These are phyloP conservation scores for Halocafeteria seosinensis DNA, from an alignment of 108 stramenopile genomes.

Conservation along the genomic window DNA sequence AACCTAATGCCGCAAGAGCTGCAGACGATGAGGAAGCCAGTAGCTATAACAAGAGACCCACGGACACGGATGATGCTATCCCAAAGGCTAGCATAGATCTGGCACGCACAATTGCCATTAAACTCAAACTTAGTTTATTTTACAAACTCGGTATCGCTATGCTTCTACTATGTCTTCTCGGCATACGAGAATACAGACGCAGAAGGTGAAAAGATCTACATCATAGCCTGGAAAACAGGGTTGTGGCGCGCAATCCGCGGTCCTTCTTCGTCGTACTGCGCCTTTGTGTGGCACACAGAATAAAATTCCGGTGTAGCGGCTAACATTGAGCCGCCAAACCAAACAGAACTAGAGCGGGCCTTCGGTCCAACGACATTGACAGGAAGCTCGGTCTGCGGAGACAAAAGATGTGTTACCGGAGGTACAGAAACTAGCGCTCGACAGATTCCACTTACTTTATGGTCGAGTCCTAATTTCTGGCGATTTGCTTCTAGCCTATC, in stretches of 20 bases:
- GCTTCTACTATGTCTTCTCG: no score
- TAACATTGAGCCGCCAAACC: constrained; percentile 51
- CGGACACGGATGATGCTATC: no score
- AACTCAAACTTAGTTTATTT: no score
- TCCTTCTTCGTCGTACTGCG: constrained; percentile 51
- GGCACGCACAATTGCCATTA: no score
- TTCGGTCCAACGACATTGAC: constrained; percentile 41
- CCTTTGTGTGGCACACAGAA: constrained; percentile 49
- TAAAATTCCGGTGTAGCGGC: constrained; percentile 42
- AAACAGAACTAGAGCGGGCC: constrained; percentile 47
- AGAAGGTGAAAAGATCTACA: no score
- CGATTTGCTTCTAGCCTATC: constrained; percentile 10
- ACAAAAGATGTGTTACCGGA: not conserved
- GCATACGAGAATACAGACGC: no score
- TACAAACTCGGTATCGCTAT: no score
- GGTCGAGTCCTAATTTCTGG: not conserved
- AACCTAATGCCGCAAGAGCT: no score
- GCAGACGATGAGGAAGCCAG: no score
- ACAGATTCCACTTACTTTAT: no score
- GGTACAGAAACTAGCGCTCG: constrained; percentile 2
- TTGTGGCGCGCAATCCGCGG: constrained; percentile 50
- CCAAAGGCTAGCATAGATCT: no score
- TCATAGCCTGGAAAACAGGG: constrained; percentile 31
- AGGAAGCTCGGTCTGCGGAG: constrained; percentile 13
- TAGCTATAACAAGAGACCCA: no score